Percentiles rank a stretch among this genome's conserved stretches.
These are phyloP conservation scores for Pittosporum tobira DNA, from an alignment of 129 eudicot species.

Conservation along the genomic window DNA sequence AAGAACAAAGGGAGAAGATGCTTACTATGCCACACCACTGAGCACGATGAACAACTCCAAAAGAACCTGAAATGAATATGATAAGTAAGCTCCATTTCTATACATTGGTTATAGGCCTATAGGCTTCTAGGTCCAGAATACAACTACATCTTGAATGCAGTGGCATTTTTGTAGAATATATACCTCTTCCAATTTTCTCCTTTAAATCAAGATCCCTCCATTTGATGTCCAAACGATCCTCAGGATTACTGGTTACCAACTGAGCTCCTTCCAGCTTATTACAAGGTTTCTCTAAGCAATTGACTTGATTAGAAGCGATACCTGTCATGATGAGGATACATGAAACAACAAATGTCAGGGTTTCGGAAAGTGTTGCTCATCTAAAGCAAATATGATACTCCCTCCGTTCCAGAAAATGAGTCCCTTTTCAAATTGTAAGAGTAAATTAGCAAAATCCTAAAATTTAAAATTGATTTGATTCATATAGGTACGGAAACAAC, in stretches of 20 bases:
- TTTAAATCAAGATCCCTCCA: conserved; percentile 71
- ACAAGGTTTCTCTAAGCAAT: conserved; percentile 4
- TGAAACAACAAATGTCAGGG: neutral
- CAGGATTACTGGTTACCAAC: conserved; percentile 21
- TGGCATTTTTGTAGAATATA: neutral
- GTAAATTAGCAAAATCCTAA: no score
- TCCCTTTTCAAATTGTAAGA: no score
- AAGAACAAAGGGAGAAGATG: conserved; percentile 6
- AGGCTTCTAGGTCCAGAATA: neutral
- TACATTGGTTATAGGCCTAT: no score
- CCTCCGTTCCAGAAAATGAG: no score
- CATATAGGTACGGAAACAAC: no score
- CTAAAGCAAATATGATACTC: no score
- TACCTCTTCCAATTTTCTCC: conserved; percentile 84
- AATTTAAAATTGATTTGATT: no score
- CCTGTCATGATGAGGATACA: conserved; percentile 12
- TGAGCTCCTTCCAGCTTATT: conserved; percentile 24
- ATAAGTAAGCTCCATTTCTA: neutral
- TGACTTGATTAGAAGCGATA: conserved; percentile 23
- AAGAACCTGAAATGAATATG: conserved; percentile 59
- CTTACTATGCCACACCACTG: conserved; percentile 93
- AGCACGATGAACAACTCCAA: conserved; percentile 93
- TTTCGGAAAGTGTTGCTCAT: no score
- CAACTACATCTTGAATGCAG: neutral
- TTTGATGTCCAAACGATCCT: conserved; percentile 69